Evolutionary conservation across 148 eudicot genomes (phyloP).

Genomic region (Rhododendron molle): DNA sequence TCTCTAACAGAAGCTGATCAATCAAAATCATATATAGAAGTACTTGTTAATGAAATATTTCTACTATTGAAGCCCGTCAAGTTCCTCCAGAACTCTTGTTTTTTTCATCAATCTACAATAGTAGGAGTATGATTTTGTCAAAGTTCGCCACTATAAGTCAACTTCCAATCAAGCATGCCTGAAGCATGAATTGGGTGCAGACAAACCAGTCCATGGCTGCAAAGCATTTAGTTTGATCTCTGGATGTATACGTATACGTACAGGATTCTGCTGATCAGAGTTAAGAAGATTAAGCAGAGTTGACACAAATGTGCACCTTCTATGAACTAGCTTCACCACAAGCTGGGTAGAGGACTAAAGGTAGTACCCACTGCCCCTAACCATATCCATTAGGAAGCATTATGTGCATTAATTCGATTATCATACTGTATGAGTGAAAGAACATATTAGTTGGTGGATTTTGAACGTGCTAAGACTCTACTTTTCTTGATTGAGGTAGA

Average conservation of each 20-base stretch:
- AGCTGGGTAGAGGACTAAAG: conserved; percentile 11
- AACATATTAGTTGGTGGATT: not conserved
- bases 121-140: not conserved
- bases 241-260: not conserved
- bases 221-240: not conserved
- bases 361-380: conserved; percentile 8
- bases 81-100: not conserved
- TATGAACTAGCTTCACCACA: conserved; percentile 17
- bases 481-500: not conserved
- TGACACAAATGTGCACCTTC: not conserved
- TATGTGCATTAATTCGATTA: not conserved
- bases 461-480: not conserved
- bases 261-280: not conserved
- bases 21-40: not conserved
- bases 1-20: not conserved
- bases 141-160: not conserved
- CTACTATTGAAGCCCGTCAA: not conserved
- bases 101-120: not conserved
- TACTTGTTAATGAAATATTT: not conserved
- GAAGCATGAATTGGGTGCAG: not conserved
- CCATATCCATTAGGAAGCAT: not conserved
- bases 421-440: not conserved
- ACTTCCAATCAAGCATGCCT: not conserved
- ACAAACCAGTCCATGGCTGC: not conserved
- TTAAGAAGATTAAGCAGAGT: not conserved